A percentile compares a stretch with the other conserved stretches of the same genome.
phyloP scores from a whole-genome alignment of 495 filamentous ascomycete genomes.

The Tuber borchii region DNA sequence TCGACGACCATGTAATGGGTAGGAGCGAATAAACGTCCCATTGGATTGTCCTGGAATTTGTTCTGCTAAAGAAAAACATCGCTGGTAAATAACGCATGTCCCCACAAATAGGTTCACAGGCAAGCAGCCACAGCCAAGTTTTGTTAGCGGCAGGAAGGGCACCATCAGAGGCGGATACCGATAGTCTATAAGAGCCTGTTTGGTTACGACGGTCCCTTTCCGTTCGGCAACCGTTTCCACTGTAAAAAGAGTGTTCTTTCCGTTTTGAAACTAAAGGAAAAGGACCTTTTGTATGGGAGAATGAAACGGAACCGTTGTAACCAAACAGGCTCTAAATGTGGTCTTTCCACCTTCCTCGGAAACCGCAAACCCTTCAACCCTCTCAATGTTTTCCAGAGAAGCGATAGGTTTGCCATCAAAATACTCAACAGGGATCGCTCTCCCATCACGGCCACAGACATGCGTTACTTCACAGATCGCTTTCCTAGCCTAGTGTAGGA shows the following conservation, averaged over 20 bases:
- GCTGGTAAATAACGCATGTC: constrained; percentile 89
- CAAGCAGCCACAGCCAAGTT: constrained; percentile 85
- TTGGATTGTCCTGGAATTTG: constrained; percentile 93
- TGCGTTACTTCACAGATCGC: constrained; percentile 86
- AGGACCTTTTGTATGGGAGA: too few relatives aligned
- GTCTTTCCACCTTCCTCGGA: constrained; percentile 67
- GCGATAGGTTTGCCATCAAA: constrained; percentile 78
- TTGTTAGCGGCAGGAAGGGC: constrained; percentile 74
- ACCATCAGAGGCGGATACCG: constrained; percentile 57
- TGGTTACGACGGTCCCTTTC: too few relatives aligned
- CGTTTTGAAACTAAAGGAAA: too few relatives aligned
- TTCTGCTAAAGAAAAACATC: constrained; percentile 92
- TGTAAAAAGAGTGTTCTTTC: too few relatives aligned
- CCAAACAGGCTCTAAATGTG: too few relatives aligned
- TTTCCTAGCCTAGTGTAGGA: constrained; percentile 60
- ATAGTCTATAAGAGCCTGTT: too few relatives aligned
- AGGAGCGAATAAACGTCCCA: constrained; percentile 82
- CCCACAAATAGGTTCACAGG: constrained; percentile 84
- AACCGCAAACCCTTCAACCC: constrained; percentile 70
- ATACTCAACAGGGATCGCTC: constrained; percentile 82
- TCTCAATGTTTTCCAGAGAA: constrained; percentile 55
- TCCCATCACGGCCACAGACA: constrained; percentile 65
- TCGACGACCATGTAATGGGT: constrained; percentile 80
- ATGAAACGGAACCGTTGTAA: too few relatives aligned
- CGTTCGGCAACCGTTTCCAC: too few relatives aligned